Evolutionary conservation across 2,329 filamentous ascomycete genomes (phyloP), one percentile per base, ranked within the genome.

Genomic region (Talaromyces sp.): DNA sequence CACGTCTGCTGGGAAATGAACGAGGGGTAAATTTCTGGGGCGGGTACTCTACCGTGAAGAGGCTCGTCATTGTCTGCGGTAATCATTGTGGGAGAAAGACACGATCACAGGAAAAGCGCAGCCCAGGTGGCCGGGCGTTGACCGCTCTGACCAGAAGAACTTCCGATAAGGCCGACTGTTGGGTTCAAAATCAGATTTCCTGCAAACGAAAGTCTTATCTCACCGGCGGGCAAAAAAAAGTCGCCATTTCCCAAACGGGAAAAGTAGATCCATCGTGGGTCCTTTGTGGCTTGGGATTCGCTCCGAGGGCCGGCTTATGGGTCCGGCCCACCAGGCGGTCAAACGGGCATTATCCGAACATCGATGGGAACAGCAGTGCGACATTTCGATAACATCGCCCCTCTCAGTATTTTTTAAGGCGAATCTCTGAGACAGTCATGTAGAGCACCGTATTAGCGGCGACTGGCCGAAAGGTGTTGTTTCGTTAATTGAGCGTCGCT

Each of bases 401-500:
- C 12, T 12, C 43, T 9, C 21, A 24, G 21, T 46, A 24, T 3
- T 21, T 46, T 46, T 11, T 12, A 46, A 7, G 43, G 19, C 2
- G 43, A 10, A 9, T 24, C 21, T 46, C 32, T 7, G 21, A 19
- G 26, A 19, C 31, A 21, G 8, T 27, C 10, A 26, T 29, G 12
- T 6, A 35, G 11, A 14, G 32, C 12, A 12, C 12, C 12, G 48
- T 38, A 1, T 26, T 24, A 10, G 19, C 12, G 11, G 17, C 12
- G 1, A n/a, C 26, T 17, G 3, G 4, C 19, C 9, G 43, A 24
- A 19, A 46, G 19, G 21, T 21, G 43, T 46, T 21, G 21, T 14
- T 21, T 19, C 9, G 21, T 74, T 71, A 88, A 51, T 80, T 83
- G 71, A 96, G 78, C 3, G 87, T 91, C 56, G 83, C 85, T 75